Evolutionary conservation across 2,329 filamentous ascomycete genomes (phyloP), one percentile per base, ranked within the genome.

Genomic region (Ceratocystis huliohia): DNA sequence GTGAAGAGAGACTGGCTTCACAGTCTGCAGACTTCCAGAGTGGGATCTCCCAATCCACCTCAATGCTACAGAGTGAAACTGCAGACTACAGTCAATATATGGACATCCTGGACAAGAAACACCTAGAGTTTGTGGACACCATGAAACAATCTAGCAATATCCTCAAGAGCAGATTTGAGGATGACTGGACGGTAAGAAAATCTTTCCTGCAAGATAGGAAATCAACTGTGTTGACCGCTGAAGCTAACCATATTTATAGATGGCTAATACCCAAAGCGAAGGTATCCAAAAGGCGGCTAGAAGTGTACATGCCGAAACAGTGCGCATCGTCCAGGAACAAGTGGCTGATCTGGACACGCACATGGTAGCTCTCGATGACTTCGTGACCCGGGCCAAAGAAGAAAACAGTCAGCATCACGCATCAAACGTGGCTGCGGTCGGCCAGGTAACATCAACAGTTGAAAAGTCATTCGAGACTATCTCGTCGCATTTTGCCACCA

Each of bases 311-410:
- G 88, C 88, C 44, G 89, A 96, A 76, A 96, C 93, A 0, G 85
- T 96, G 37, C 87, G 87, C 5, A 93, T 95, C 67, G 92, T 97
- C 13, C 89, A 93, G 72, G 87, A 88, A 67, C 94, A 99, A 76
- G 89, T 95, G 77, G 82, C 84, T 66, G 89, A 96, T 70, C 88
- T 99, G 73, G 87, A 89, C 68, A 82, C 81, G n/a, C 91, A 97
- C 75, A 92, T 99, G 83, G 84, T 86, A 66, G 89, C 90, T 1
- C 82, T 99, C 6, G 93, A 97, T 72, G 89, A 93, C 70, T 96
- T 96, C 71, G 91, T 97, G 48, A 82, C 87, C 41, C 86, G 89
- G 41, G 91, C 95, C 63, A 85, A 87, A 68, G 84, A 83, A 1
- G 88, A 95, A 72, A 97, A 96, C 74, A 84, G 87, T 37, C 79